These are phyloP conservation scores for Aureobasidium vineae DNA, from an alignment of 2,329 filamentous ascomycete species.

Conservation along the genomic window DNA sequence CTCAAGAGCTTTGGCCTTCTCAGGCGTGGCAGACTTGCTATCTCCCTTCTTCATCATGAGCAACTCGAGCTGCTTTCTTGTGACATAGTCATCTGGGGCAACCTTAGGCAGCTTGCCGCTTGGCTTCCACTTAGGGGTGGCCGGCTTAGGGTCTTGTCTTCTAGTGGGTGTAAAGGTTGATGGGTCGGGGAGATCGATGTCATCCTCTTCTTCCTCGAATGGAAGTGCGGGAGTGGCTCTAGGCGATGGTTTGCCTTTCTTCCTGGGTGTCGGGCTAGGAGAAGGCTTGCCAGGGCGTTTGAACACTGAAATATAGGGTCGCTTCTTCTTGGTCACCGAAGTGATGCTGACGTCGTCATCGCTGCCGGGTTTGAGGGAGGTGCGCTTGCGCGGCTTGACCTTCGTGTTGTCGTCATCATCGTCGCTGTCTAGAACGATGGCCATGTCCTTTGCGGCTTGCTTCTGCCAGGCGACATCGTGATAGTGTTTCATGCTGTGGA, in stretches of 20 bases:
- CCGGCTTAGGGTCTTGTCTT: not conserved
- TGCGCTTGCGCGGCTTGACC: not conserved
- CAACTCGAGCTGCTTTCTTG: constrained; percentile 11
- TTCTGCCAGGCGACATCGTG: not conserved
- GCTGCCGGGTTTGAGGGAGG: not conserved
- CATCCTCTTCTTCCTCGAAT: constrained; percentile 1
- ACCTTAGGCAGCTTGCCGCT: constrained; percentile 1
- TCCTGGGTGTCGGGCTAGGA: constrained; percentile 3
- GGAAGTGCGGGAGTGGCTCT: not conserved
- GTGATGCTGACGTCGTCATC: not conserved
- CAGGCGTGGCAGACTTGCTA: not conserved
- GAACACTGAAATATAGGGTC: not conserved
- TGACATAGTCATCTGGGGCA: not conserved
- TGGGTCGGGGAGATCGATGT: not conserved
- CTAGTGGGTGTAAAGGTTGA: constrained; percentile 4
- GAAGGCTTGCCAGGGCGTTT: not conserved
- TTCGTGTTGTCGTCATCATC: not conserved
- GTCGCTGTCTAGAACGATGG: not conserved
- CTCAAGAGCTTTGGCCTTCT: not conserved
- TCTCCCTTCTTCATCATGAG: not conserved
- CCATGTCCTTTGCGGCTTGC: not conserved
- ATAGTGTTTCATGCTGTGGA: not conserved
- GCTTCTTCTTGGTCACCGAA: not conserved
- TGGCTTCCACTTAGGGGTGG: not conserved
- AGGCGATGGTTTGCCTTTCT: not conserved